These are phyloP conservation scores for Blumeria hordei DNA, from an alignment of 2,329 filamentous ascomycete genomes.

Conservation along the genomic window DNA sequence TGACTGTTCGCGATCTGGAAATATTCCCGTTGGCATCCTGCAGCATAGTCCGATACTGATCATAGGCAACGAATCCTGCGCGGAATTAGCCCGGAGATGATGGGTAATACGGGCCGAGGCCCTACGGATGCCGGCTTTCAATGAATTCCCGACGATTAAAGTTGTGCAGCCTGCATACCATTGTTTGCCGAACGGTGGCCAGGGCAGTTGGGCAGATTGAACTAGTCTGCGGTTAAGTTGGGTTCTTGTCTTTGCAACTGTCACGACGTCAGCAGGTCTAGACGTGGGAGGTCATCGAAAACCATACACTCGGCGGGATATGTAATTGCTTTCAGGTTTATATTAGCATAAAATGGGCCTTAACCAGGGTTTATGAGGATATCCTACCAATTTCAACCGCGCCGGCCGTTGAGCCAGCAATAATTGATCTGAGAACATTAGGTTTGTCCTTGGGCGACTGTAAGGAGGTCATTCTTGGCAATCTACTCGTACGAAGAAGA, in stretches of 20 bases:
- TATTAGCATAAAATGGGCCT: too few relatives aligned
- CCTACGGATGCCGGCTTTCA: conserved; percentile 81
- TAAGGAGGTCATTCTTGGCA: neutral
- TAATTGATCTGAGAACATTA: conserved; percentile 65
- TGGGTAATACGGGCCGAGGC: neutral
- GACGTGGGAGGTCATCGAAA: neutral
- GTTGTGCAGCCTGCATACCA: conserved; percentile 99
- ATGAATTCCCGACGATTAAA: conserved; percentile 82
- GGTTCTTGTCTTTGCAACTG: conserved; percentile 71
- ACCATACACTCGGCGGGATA: conserved; percentile 75
- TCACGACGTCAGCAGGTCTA: neutral
- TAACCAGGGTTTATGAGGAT: neutral
- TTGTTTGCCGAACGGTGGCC: conserved; percentile 76
- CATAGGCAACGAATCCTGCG: conserved; percentile 76
- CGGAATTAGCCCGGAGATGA: neutral
- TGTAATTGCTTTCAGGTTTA: conserved; percentile 39
- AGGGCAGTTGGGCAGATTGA: conserved; percentile 68
- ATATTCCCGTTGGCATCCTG: conserved; percentile 70
- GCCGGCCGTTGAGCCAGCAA: conserved; percentile 82
- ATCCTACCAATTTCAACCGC: conserved; percentile 70
- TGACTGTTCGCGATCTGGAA: conserved; percentile 69
- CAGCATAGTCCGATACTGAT: conserved; percentile 71
- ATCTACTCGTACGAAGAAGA: too few relatives aligned
- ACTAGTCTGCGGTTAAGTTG: conserved; percentile 74
- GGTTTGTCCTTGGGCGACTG: conserved; percentile 24